Evolutionary conservation across 176 grass and related monocot species (phyloP).

Genomic region (Triticum aestivum): DNA sequence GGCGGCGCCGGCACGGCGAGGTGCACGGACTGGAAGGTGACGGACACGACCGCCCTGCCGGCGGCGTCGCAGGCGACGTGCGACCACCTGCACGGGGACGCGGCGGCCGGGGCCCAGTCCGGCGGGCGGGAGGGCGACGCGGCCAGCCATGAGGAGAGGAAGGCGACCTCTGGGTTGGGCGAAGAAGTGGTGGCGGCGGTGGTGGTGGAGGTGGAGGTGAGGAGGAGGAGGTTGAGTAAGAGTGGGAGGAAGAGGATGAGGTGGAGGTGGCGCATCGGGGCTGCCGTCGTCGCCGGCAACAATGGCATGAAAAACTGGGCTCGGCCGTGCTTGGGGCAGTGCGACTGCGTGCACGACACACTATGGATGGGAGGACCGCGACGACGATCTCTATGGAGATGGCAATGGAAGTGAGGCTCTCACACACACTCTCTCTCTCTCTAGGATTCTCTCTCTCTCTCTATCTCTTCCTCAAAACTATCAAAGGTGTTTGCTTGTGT

Average conservation of each 20-base stretch:
- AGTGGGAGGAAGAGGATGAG: conserved; percentile 15
- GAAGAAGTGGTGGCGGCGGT: neutral
- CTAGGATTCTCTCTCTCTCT: neutral
- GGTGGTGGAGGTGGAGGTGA: neutral
- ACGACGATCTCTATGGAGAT: conserved; percentile 48
- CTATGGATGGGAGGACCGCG: conserved; percentile 24
- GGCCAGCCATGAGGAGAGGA: conserved; percentile 72
- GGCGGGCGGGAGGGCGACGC: conserved; percentile 36
- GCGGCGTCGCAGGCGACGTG: conserved; percentile 52
- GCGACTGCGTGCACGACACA: conserved; percentile 49
- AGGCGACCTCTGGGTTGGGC: conserved; percentile 37
- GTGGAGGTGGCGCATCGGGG: conserved; percentile 43
- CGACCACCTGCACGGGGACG: conserved; percentile 81
- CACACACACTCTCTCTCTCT: neutral
- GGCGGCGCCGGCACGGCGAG: conserved; percentile 38
- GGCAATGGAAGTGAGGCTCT: neutral
- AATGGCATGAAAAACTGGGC: conserved; percentile 58
- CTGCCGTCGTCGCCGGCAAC: conserved; percentile 50
- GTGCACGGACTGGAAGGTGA: conserved; percentile 73
- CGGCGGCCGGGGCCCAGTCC: conserved; percentile 58
- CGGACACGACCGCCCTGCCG: conserved; percentile 9
- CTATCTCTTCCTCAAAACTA: conserved; percentile 37
- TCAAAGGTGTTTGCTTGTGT: conserved; percentile 48
- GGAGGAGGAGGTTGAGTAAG: conserved; percentile 32
- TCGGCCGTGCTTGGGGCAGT: conserved; percentile 49